Conservation (phyloP, 1,139 yeast species). For the Kodamaea alishanica region DNA sequence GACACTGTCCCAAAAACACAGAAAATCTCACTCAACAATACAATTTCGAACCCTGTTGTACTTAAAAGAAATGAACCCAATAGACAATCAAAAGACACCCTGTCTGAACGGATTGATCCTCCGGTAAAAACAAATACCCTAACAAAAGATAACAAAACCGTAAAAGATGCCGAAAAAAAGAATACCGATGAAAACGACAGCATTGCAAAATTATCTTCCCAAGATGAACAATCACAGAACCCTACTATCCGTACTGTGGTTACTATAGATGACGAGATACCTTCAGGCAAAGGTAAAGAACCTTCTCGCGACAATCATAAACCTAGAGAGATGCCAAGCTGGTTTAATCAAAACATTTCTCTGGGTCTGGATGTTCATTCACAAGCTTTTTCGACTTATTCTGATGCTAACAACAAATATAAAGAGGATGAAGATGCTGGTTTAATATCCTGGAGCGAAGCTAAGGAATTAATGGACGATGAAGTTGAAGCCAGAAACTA, state of each 20-base stretch:
- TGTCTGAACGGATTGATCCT: too few species aligned
- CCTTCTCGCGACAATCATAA: conserved; percentile 1
- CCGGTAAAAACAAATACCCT: neutral
- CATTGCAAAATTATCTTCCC: too few species aligned
- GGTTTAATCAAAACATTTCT: conserved; percentile 27
- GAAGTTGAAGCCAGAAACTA: conserved; percentile 12
- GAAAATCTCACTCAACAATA: too few species aligned
- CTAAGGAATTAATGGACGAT: conserved; percentile 26
- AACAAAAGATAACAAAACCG: conserved; percentile 2
- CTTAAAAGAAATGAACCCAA: too few species aligned
- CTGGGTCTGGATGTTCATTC: conserved; percentile 14
- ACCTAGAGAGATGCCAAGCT: conserved; percentile 23
- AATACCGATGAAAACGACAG: too few species aligned
- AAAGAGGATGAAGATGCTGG: conserved; percentile 49
- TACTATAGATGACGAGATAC: too few species aligned
- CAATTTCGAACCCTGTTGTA: too few species aligned
- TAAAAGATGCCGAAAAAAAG: conserved; percentile 3
- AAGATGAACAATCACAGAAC: too few species aligned
- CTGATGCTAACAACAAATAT: conserved; percentile 5
- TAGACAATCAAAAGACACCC: too few species aligned
- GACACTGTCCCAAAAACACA: too few species aligned
- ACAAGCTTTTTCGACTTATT: conserved; percentile 2
- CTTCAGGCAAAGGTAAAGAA: too few species aligned
- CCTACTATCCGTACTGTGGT: too few species aligned
- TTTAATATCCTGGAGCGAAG: conserved; percentile 47